phyloP scores from a whole-genome alignment of 2,329 filamentous ascomycete genomes.

The Metarhizium humberi region DNA sequence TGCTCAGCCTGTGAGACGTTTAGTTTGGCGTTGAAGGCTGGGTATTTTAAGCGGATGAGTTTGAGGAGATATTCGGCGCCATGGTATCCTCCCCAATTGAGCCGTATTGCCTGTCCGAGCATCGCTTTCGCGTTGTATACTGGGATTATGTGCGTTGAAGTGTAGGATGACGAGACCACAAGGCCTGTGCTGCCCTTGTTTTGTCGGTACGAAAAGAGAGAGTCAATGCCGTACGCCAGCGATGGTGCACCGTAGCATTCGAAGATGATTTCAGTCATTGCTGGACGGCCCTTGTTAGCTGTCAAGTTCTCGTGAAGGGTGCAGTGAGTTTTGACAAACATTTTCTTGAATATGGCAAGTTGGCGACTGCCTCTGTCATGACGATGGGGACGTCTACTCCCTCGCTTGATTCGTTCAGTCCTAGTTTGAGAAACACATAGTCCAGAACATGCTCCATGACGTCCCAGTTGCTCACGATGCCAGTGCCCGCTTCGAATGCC shows the following conservation, averaged over 20 bases:
- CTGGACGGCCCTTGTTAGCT: conserved; percentile 33
- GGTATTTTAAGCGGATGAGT: conserved; percentile 84
- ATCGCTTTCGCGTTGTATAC: conserved; percentile 81
- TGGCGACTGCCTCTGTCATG: conserved; percentile 92
- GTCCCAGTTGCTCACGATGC: conserved; percentile 95
- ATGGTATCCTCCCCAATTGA: conserved; percentile 94
- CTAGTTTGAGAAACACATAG: conserved; percentile 90
- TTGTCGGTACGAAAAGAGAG: conserved; percentile 88
- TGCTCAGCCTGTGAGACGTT: conserved; percentile 80
- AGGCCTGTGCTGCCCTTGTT: conserved; percentile 83
- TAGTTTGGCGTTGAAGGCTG: conserved; percentile 76
- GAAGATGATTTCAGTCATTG: conserved; percentile 95
- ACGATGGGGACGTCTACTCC: conserved; percentile 83
- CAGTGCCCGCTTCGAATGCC: conserved; percentile 83
- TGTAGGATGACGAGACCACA: conserved; percentile 85
- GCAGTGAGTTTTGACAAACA: conserved; percentile 45
- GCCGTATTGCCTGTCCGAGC: conserved; percentile 71
- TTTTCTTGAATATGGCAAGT: conserved; percentile 78
- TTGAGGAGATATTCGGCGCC: conserved; percentile 86
- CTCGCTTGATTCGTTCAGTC: conserved; percentile 60
- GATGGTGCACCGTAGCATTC: conserved; percentile 91
- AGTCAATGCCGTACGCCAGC: conserved; percentile 89
- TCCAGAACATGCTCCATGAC: conserved; percentile 92
- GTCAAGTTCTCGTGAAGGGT: not conserved
- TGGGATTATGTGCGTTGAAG: conserved; percentile 89